A percentile compares a stretch with the other conserved stretches of the same genome.
Conservation (phyloP, 768 basidiomycete species). For the Lactarius sanguifluus region DNA sequence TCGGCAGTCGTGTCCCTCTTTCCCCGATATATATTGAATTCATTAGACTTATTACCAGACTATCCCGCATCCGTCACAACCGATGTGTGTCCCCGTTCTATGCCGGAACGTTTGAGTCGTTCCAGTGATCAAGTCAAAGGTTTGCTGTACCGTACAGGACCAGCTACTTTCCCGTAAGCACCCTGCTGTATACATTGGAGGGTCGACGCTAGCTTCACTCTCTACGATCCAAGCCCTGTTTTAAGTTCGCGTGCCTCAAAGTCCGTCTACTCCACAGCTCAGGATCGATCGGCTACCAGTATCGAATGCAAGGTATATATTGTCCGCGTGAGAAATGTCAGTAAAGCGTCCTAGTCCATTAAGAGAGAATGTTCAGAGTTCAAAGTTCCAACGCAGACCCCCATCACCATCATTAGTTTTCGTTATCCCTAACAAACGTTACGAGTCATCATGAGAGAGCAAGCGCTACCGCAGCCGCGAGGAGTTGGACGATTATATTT, state of each 20-base stretch:
- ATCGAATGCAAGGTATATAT: neutral
- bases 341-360: neutral
- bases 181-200: no score
- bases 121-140: no score
- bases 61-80: no score
- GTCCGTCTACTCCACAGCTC: neutral
- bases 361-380: neutral
- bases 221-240: no score
- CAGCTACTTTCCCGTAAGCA: no score
- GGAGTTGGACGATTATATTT: neutral
- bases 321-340: neutral
- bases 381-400: neutral
- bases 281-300: neutral
- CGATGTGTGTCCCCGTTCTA: no score
- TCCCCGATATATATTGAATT: no score
- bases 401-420: neutral
- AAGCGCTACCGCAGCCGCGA: neutral
- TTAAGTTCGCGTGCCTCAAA: neutral
- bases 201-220: no score
- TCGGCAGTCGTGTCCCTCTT: no score
- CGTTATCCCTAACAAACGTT: neutral
- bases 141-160: no score
- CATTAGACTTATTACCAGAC: no score
- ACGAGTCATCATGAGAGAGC: neutral
- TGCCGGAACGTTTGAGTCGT: no score